These are phyloP conservation scores for Trichocladium antarcticum DNA, from an alignment of 495 filamentous ascomycete species.

Conservation along the genomic window DNA sequence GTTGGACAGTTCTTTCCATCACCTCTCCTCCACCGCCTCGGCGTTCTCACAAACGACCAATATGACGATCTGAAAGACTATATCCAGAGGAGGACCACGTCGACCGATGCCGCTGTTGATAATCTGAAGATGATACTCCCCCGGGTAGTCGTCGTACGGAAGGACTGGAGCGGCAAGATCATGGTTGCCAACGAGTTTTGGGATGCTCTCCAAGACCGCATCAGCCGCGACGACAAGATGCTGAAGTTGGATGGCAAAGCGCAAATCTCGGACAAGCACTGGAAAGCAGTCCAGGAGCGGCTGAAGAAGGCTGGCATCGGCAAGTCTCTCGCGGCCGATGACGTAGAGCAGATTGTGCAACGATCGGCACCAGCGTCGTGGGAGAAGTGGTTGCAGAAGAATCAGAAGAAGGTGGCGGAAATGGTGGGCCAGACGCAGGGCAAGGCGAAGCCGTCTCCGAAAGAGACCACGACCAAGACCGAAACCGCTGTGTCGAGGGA, in stretches of 20 bases:
- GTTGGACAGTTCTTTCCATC: conserved; percentile 16
- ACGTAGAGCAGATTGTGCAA: conserved; percentile 13
- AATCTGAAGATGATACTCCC: conserved; percentile 26
- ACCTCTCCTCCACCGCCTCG: conserved; percentile 4
- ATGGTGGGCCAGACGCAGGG: no score
- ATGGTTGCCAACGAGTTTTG: conserved; percentile 45
- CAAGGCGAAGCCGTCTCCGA: no score
- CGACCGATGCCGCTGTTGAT: conserved; percentile 14
- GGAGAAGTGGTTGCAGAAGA: conserved; percentile 29
- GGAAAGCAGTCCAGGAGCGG: conserved; percentile 27
- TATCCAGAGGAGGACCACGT: conserved; percentile 5
- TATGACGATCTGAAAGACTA: conserved; percentile 16
- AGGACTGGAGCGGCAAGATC: conserved; percentile 30
- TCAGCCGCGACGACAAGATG: conserved; percentile 25
- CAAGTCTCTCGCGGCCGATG: background rate
- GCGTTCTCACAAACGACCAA: conserved; percentile 15
- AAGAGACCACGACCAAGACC: no score
- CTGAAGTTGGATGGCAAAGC: conserved; percentile 21
- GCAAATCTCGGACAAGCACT: conserved; percentile 27
- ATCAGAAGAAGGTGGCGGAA: conserved; percentile 20
- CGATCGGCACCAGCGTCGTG: conserved; percentile 18
- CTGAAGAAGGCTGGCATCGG: conserved; percentile 10
- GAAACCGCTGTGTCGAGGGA: conserved; percentile 14
- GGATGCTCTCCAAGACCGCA: conserved; percentile 37
- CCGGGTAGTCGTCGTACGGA: conserved; percentile 28